Base-by-base conservation (phyloP, 2,329 filamentous ascomycete species). In the Aspergillus sp. region DNA sequence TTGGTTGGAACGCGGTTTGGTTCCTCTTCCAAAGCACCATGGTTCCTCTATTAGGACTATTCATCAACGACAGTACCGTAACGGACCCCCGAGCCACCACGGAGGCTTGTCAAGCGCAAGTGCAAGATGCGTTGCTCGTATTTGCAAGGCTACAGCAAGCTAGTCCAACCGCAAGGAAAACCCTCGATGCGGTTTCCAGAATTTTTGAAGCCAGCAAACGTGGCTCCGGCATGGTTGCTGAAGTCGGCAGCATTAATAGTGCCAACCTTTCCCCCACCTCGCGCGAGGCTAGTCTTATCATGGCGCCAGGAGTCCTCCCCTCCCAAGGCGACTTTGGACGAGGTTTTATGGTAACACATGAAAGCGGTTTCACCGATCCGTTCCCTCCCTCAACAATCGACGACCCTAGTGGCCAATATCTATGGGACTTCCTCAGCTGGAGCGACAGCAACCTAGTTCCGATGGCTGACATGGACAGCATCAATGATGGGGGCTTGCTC, bases 1-100 rank as follows among this genome's bases (percentile, higher is more conserved):
- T 85, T 0, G 89, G 89, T 8, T 93, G 89, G 90, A 90, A 91
- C 70, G 90, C 87, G 0, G 89, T 90, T 2, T 92, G 89, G 89
- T 88, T 91, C 73, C 82, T 90, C 58, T 93, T 91, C 75, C 90
- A 93, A 71, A 89, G 90, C 0, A 86, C 85, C 62, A 90, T 93
- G 86, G 86, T 93, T 8, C 90, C 90, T 0, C 81, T 93, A 1
- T 83, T 93, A 11, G 88, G 85, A 21, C 79, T 93, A 12, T 91
- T 91, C 70, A 69, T 75, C 37, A 71, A 71, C 17, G 73, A 75
- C 55, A 64, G 63, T 23, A 74, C 71, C 1, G 64, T 63, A 1
- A 88, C 85, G 79, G 87, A 91, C 69, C 79, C 74, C 2, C 82
- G 86, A 51, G 83, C 86, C 64, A 80, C 80, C 2, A 79, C 85